These are phyloP conservation scores for Metschnikowia lachancei DNA, from an alignment of 805 yeast species.

Conservation along the genomic window DNA sequence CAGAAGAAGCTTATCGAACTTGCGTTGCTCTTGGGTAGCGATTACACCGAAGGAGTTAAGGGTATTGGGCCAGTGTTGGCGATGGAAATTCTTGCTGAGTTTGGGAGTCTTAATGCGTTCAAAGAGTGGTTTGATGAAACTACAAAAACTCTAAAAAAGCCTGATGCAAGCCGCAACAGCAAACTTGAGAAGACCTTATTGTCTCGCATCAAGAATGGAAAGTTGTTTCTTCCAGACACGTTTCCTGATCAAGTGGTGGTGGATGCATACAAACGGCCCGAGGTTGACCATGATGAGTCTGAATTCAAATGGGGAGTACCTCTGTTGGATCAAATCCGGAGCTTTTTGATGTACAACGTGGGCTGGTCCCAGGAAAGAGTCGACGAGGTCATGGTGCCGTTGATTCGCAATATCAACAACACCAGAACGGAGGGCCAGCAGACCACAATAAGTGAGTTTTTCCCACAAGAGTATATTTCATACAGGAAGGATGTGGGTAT, in stretches of 20 bases:
- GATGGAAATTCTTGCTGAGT: constrained; percentile 86
- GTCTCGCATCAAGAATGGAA: constrained; percentile 51
- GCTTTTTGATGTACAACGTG: constrained; percentile 62
- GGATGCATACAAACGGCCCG: constrained; percentile 76
- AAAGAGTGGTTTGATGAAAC: constrained; percentile 57
- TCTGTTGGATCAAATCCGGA: constrained; percentile 72
- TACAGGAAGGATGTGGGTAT: constrained; percentile 44
- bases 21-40: constrained; percentile 87
- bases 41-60: constrained; percentile 88
- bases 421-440: constrained; percentile 56
- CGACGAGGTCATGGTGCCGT: constrained; percentile 82
- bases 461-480: constrained; percentile 56
- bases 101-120: constrained; percentile 46
- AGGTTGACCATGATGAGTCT: constrained; percentile 77
- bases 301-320: constrained; percentile 89
- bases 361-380: constrained; percentile 79
- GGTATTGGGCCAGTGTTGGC: constrained; percentile 95
- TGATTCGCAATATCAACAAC: constrained; percentile 73
- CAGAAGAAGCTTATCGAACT: constrained; percentile 68
- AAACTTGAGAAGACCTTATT: constrained; percentile 58
- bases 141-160: constrained; percentile 35
- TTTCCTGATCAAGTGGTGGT: constrained; percentile 71
- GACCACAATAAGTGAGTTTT: constrained; percentile 62
- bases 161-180: constrained; percentile 39
- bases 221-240: constrained; percentile 51